A percentile compares a stretch with the other conserved stretches of the same genome.
Conservation (phyloP, 2,329 filamentous ascomycete species). For the Domatiomyces globalis region DNA sequence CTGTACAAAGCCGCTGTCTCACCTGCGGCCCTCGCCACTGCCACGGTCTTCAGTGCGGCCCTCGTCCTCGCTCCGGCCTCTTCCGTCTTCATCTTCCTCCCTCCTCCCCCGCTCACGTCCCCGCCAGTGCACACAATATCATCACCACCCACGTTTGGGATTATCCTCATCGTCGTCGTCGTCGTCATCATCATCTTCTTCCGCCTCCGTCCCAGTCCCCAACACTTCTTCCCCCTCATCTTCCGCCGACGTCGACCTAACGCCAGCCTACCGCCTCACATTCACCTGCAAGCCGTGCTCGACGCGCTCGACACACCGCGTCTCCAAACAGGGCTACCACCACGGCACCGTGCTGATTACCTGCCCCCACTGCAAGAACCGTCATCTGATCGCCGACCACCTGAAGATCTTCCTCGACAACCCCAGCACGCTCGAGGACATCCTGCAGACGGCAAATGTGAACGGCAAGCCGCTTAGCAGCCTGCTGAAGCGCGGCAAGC, state of each 20-base stretch:
- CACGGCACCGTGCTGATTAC: constrained; percentile 75
- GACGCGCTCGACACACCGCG: constrained; percentile 62
- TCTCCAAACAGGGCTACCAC: constrained; percentile 94
- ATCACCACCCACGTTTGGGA: neutral
- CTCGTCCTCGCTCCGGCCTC: neutral
- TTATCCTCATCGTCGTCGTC: neutral
- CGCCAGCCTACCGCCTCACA: constrained; percentile 59
- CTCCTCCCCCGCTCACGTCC: neutral
- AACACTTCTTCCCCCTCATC: neutral
- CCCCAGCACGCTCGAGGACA: constrained; percentile 30
- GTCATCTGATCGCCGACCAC: constrained; percentile 87
- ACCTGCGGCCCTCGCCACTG: neutral
- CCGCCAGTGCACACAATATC: neutral
- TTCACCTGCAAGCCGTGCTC: constrained; percentile 88
- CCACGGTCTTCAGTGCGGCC: neutral
- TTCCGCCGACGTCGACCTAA: neutral
- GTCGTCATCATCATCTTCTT: neutral
- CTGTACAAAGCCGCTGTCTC: neutral
- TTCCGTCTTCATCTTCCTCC: neutral
- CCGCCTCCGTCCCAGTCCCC: neutral
- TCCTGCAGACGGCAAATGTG: constrained; percentile 22
- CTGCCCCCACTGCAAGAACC: constrained; percentile 71
- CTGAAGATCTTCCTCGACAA: constrained; percentile 45
- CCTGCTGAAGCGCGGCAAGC: constrained; percentile 51
- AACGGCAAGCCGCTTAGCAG: constrained; percentile 53